These are phyloP conservation scores for Astragalus glycyphyllos DNA, from an alignment of 306 rosid genomes.

Conservation along the genomic window DNA sequence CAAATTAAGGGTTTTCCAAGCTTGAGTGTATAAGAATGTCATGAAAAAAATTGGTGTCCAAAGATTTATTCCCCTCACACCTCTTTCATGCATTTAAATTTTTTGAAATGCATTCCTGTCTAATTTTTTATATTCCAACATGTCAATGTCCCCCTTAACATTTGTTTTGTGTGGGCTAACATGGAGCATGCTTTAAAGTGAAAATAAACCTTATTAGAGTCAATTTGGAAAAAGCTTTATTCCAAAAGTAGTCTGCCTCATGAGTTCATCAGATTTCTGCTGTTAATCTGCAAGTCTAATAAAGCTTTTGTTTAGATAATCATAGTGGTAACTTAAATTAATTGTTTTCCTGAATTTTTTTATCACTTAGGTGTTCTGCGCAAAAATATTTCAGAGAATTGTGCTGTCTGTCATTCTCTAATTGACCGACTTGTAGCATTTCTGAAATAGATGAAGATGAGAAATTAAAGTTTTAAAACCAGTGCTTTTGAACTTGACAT, in stretches of 20 bases:
- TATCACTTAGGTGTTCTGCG: constrained; percentile 10
- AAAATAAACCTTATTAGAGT: neutral
- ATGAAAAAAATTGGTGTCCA: constrained; percentile 1
- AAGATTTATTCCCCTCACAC: neutral
- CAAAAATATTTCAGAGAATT: neutral
- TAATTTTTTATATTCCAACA: too few species aligned
- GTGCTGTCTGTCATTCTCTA: neutral
- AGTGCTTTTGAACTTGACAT: neutral
- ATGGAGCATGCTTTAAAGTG: neutral
- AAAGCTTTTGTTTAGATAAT: constrained; percentile 11
- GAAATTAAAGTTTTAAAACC: neutral
- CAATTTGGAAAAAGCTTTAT: neutral
- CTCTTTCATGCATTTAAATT: neutral
- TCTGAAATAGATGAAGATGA: constrained; percentile 1
- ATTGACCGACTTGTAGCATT: neutral
- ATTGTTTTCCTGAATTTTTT: neutral
- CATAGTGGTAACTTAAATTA: neutral
- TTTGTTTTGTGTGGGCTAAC: too few species aligned
- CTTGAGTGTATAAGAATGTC: constrained; percentile 2
- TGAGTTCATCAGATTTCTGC: constrained; percentile 7
- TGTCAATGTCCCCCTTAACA: too few species aligned
- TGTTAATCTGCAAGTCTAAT: constrained; percentile 3
- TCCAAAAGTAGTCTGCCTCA: neutral
- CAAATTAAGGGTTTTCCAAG: constrained; percentile 6
- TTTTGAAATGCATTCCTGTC: constrained; percentile 18